Conservation (phyloP, 139 green algal species). For the Nannochloris sp. region DNA sequence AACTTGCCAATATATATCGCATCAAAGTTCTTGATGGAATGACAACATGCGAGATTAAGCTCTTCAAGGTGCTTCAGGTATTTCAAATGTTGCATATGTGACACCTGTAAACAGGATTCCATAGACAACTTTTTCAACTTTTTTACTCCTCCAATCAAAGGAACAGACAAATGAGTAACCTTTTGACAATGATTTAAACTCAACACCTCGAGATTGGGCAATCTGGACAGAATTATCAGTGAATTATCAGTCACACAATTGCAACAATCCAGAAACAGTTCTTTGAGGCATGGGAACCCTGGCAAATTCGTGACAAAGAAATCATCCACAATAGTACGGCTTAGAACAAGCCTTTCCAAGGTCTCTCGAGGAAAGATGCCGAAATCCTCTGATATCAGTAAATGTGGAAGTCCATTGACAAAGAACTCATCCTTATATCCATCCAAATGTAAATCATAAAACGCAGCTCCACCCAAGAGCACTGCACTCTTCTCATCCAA, state of each 20-base stretch:
- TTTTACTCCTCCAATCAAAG: background rate
- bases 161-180: background rate
- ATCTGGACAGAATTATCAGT: slow-evolving; percentile 2
- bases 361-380: slow-evolving; percentile 4
- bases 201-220: background rate
- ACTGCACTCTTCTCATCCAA: slow-evolving; percentile 9
- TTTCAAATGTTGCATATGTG: slow-evolving; percentile 2
- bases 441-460: slow-evolving; percentile 19
- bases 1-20: slow-evolving; percentile 15
- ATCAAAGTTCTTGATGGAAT: slow-evolving; percentile 17
- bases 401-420: background rate
- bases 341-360: slow-evolving; percentile 12
- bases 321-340: slow-evolving; percentile 6
- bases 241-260: slow-evolving; percentile 21
- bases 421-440: slow-evolving; percentile 1
- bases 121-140: background rate
- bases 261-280: slow-evolving; percentile 25
- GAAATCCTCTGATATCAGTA: slow-evolving; percentile 12
- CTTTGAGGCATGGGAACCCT: slow-evolving; percentile 9
- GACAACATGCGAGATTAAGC: slow-evolving; percentile 41
- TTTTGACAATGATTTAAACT: background rate
- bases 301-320: slow-evolving; percentile 5
- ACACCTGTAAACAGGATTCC: slow-evolving; percentile 5
- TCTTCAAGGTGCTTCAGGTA: background rate
- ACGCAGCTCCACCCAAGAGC: slow-evolving; percentile 9